Evolutionary conservation across 1,139 yeast genomes (phyloP), one percentile per base, ranked within the genome.

Genomic region (Pichia sp.): DNA sequence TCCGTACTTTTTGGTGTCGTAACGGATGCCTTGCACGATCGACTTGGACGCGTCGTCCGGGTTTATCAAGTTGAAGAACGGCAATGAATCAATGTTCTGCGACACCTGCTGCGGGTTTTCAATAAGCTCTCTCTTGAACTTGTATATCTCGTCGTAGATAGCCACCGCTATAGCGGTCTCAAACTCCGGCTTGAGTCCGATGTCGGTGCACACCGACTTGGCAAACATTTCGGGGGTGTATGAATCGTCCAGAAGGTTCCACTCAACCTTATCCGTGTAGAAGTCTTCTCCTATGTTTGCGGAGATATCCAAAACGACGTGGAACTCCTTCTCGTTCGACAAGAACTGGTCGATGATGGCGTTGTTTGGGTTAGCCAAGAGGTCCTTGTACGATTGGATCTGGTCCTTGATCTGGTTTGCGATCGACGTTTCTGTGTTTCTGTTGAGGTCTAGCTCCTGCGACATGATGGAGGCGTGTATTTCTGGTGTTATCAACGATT

Each of bases 251-350:
- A 71, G 74, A 55, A 93, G 73, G 65, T 93, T 96, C 98, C 99
- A 93, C 68, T 93, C 99, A 60, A 93, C 85, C 65, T 87, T 86
- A 70, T 93, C 99, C 62, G 91, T 96, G 63, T 85, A 89, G 47
- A 91, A 75, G 62, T 84, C 85, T 63, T 87, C 87, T 61, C 90
- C 90, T 57, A 93, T 74, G 65, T 86, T 89, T 42, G 95, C 90
- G 13, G 95, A 84, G 49, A 93, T 70, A 58, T 89, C 88, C 42
- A 93, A 79, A 6, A 93, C 78, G 4, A 88, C 96, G 61, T 87
- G 95, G 36, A 83, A 69, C 46, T 67, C 70, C 49, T 80, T 85
- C 56, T 80, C 80, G 37, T 83, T 80, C 19, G 89, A 82, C 19
- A 79, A 73, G 50, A 56, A 52, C 25, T 58, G 59, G 39, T 56